These are phyloP conservation scores for Fusarium sp. DNA, from an alignment of 2,329 filamentous ascomycete species.

Conservation along the genomic window DNA sequence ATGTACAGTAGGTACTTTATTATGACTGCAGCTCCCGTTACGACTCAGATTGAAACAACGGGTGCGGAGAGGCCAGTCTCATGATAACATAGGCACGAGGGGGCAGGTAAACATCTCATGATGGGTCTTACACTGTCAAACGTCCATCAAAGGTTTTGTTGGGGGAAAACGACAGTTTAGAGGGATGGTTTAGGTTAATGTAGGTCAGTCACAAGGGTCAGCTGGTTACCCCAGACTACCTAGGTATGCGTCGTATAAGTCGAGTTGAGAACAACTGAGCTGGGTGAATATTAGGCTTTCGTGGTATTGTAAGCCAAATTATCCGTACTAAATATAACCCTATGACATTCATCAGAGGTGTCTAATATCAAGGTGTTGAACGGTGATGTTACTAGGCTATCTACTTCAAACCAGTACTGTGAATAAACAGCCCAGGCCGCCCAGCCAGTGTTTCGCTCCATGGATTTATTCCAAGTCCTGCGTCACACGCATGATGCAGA, in stretches of 20 bases:
- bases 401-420: background rate
- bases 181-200: slow-evolving; percentile 1
- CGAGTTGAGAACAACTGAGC: background rate
- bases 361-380: background rate
- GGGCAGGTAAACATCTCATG: slow-evolving; percentile 24
- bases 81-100: slow-evolving; percentile 28
- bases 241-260: background rate
- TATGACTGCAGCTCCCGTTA: slow-evolving; percentile 12
- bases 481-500: slow-evolving; percentile 20
- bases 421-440: slow-evolving; percentile 12
- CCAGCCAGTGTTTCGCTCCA: background rate
- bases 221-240: slow-evolving; percentile 19
- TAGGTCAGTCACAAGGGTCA: slow-evolving; percentile 30
- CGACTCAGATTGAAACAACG: slow-evolving; percentile 27
- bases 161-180: slow-evolving; percentile 8
- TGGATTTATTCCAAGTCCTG: slow-evolving; percentile 4
- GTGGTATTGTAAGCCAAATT: too few species aligned
- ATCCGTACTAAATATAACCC: background rate
- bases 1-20: slow-evolving; percentile 1
- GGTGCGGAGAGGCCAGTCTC: slow-evolving; percentile 26
- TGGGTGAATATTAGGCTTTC: too few species aligned
- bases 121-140: slow-evolving; percentile 4
- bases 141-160: slow-evolving; percentile 21
- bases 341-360: background rate
- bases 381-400: background rate